Base-by-base conservation (phyloP, 169 alveolate genomes). In the Miamiensis avidus region DNA sequence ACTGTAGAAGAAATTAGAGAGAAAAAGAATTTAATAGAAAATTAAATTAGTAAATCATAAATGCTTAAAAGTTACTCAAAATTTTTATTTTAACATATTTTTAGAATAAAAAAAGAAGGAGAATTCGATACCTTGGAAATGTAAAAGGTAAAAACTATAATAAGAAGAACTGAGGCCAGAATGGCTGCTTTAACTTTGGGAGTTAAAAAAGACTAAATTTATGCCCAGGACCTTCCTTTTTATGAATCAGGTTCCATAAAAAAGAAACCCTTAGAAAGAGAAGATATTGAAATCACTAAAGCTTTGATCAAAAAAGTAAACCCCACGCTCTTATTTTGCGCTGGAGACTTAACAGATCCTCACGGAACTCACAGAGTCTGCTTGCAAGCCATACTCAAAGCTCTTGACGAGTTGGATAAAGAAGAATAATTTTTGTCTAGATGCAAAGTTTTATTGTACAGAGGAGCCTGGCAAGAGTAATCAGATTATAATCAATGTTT, bases 301-400 rank as follows among this genome's bases (percentile, higher is more conserved):
- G 82, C 83, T 64, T 65, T 88, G 26, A 84, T 88, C 20, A 31
- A 65, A 27, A 65, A 81, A 69, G 27, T 84, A 20, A 28, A 88
- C 33, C 92, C 92, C 26, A 83, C 84, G 27, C 33, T 76, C 20
- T 79, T 88, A 4, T 88, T 76, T 79, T 86, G 88, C 27, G 92
- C 92, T 29, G 92, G 92, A 29, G 92, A 88, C 34, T 76, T 88
- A 15, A 81, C 92, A 65, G 92, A 88, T 65, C 92, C 92, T 28
- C 92, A 88, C 74, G 92, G 92, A 4, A 88, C 92, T 33, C 92
- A 88, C 65, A 78, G 92, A 84, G 89, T 84, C 25, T 88, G 92
- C 74, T 82, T 88, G 49, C 77, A 88, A 65, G 32, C 89, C 27
- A 88, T 88, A 28, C 81, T 88, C 65, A 84, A 83, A 65, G 73